These are phyloP conservation scores for Candida palmyrensis DNA, from an alignment of 805 yeast species.

Conservation along the genomic window DNA sequence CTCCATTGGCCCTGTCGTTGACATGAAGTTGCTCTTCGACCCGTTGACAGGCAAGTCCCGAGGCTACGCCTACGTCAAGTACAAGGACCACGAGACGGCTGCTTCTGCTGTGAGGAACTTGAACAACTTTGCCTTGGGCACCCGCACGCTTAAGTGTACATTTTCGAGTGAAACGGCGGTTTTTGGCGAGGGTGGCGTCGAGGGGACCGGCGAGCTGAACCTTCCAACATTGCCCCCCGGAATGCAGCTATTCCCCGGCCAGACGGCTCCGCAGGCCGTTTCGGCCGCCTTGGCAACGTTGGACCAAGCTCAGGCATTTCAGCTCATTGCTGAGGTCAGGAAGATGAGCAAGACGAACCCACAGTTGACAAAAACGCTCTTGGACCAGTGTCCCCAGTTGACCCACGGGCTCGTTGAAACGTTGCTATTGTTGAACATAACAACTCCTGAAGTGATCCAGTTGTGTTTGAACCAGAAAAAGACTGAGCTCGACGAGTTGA, in stretches of 20 bases:
- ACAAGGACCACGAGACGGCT: constrained; percentile 79
- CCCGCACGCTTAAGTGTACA: constrained; percentile 67
- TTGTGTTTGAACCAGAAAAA: constrained; percentile 30
- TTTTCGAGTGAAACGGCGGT: constrained; percentile 49
- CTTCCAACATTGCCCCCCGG: constrained; percentile 40
- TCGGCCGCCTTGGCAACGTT: constrained; percentile 42
- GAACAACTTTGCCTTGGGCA: constrained; percentile 72
- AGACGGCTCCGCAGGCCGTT: constrained; percentile 38
- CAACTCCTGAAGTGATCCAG: constrained; percentile 32
- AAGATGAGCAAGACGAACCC: constrained; percentile 55
- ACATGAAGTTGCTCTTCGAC: constrained; percentile 74
- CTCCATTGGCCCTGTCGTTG: constrained; percentile 79
- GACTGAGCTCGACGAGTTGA: constrained; percentile 23
- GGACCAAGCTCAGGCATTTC: constrained; percentile 42
- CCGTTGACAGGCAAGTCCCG: constrained; percentile 85
- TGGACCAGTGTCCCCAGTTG: constrained; percentile 74
- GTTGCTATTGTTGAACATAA: constrained; percentile 32
- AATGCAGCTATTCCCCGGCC: constrained; percentile 34
- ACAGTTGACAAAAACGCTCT: constrained; percentile 50
- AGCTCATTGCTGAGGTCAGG: constrained; percentile 53
- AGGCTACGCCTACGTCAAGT: constrained; percentile 86
- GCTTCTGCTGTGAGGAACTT: constrained; percentile 86
- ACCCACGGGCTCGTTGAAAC: constrained; percentile 79
- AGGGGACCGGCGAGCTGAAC: constrained; percentile 10
- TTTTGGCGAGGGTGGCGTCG: constrained; percentile 2